Evolutionary conservation across 2,329 filamentous ascomycete genomes (phyloP), one percentile per base, ranked within the genome.

Genomic region (Gaeumannomyces tritici): DNA sequence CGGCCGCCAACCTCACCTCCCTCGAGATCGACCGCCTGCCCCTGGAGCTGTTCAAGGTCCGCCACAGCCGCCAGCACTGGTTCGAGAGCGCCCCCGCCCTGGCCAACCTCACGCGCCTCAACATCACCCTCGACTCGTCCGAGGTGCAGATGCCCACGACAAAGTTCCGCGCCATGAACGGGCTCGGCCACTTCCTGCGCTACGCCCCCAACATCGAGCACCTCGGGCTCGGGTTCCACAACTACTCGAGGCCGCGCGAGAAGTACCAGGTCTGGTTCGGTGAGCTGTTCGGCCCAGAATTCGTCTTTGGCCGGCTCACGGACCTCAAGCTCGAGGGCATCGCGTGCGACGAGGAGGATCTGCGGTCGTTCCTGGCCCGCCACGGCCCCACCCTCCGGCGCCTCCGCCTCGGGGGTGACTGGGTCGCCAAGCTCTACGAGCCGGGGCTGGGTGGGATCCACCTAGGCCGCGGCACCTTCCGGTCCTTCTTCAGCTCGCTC

Each of bases 361-460:
- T 82, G 24, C 73, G 73, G 26, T 66, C 70, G 7, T 81, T 81
- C 64, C 63, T 82, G 27, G 66, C 73, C 24, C 67, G 73, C 4
- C 78, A 80, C 64, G 72, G 72, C 13, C 57, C 68, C 5, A 76
- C 75, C 0, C 70, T 81, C 31, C 67, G 70, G 57, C 72, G 75
- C 1, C 68, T 81, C 9, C 76, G 77, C 3, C 72, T 82, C 12
- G 80, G 79, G 24, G 78, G 78, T 4, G 71, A 73, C 24, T 79
- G 78, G 6, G 67, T 77, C 15, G 75, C 74, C 55, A 73, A 73
- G 42, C 72, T 73, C 6, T 71, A 73, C 63, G 75, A 77, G 66
- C 67, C 72, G 3, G 56, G 54, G 27, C 73, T 74, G 27, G 78
- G 78, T 24, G 79, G 79, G 15, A 70, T 81, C 35, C 74, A 77